Percentiles rank a stretch among this genome's conserved stretches.
Conservation (phyloP, 139 green algal species). For the Chlorella sp. region DNA sequence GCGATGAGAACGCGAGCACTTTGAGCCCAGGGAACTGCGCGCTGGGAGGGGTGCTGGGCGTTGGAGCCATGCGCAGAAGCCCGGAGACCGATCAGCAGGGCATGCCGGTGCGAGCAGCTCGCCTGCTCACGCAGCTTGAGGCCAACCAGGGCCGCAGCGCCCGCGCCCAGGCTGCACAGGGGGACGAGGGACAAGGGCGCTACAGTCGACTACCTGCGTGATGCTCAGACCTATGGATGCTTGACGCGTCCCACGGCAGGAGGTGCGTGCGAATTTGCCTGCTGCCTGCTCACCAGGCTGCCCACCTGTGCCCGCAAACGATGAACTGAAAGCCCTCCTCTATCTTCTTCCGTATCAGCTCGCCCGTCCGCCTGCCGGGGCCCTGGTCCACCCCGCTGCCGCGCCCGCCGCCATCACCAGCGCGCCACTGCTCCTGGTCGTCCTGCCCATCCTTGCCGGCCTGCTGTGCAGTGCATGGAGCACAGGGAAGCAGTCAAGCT, state of each 20-base stretch:
- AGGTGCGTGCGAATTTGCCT: too few species aligned
- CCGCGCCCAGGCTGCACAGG: constrained; percentile 41
- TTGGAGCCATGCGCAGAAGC: too few species aligned
- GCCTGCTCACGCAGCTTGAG: constrained; percentile 49
- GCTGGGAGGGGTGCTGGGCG: too few species aligned
- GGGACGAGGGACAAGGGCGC: not conserved
- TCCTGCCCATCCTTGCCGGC: not conserved
- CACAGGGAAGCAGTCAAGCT: too few species aligned
- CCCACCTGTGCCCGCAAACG: constrained; percentile 49
- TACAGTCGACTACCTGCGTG: not conserved
- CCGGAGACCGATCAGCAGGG: too few species aligned
- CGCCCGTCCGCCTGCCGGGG: constrained; percentile 4
- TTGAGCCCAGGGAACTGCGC: too few species aligned
- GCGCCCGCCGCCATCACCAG: not conserved
- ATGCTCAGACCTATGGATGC: too few species aligned
- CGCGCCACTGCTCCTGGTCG: not conserved
- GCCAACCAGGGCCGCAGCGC: constrained; percentile 46
- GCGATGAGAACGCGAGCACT: constrained; percentile 49
- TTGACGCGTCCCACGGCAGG: too few species aligned
- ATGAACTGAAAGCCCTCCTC: constrained; percentile 47
- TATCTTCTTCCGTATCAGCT: constrained; percentile 20
- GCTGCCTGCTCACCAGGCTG: not conserved
- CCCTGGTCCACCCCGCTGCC: not conserved
- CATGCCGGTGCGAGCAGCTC: too few species aligned
- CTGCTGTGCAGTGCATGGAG: not conserved